Percentiles rank a stretch among this genome's conserved stretches.
phyloP scores from a whole-genome alignment of 2,329 filamentous ascomycete genomes.

The Neonectria hederae region DNA sequence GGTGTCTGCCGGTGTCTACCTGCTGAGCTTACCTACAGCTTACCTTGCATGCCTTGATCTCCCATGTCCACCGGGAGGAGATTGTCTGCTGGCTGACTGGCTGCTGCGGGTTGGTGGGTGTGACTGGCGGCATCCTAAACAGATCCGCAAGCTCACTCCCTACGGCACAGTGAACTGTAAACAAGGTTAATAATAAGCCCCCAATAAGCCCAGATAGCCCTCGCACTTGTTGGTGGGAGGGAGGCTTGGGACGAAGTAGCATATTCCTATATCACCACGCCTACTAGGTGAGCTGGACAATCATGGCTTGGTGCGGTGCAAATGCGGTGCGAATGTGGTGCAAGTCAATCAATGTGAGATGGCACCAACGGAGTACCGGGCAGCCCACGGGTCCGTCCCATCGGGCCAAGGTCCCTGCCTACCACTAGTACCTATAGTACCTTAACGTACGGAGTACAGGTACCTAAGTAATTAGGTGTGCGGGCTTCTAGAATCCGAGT shows the following conservation, averaged over 20 bases:
- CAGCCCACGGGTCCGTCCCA: conserved; percentile 7
- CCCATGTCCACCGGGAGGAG: not conserved
- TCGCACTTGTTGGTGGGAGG: no score
- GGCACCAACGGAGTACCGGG: conserved; percentile 8
- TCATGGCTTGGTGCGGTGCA: conserved; percentile 4
- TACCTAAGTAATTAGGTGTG: not conserved
- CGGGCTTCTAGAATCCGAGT: not conserved
- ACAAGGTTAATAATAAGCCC: not conserved
- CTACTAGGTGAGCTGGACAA: not conserved
- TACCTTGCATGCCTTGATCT: no score
- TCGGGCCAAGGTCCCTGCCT: not conserved
- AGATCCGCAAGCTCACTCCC: not conserved
- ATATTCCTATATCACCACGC: not conserved
- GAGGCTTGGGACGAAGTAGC: no score
- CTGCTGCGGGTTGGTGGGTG: not conserved
- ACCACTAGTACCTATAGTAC: no score
- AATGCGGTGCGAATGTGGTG: not conserved
- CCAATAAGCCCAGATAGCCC: not conserved
- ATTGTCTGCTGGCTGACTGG: not conserved
- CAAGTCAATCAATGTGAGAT: conserved; percentile 10
- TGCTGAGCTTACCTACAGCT: no score
- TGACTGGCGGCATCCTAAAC: not conserved
- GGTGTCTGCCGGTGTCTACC: no score
- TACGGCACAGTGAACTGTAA: not conserved
- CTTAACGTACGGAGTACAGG: no score